A percentile compares a stretch with the other conserved stretches of the same genome.
phyloP scores from a whole-genome alignment of 78 protist species.

The Dictyostelium brefeldianum region DNA sequence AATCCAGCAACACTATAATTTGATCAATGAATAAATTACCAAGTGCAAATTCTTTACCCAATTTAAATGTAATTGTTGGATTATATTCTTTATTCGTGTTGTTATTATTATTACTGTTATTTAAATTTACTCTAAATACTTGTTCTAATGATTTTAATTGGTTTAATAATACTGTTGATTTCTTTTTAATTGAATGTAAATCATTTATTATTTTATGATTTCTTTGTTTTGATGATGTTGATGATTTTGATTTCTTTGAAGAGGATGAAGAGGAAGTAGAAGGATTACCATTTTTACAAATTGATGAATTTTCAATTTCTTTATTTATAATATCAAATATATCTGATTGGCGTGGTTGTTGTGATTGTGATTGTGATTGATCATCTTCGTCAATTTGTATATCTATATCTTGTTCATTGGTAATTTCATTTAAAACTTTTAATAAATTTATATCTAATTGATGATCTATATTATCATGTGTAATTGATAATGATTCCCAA shows the following conservation, averaged over 20 bases:
- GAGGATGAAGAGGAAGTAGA: too few species aligned
- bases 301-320: conserved; percentile 17
- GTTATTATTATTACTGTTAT: background rate
- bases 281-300: background rate
- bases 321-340: background rate
- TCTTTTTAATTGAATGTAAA: background rate
- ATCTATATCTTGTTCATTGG: background rate
- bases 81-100: conserved; percentile 1
- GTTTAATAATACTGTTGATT: background rate
- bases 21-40: conserved; percentile 49
- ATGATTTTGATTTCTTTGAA: background rate
- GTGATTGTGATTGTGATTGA: background rate
- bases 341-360: background rate
- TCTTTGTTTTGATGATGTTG: background rate
- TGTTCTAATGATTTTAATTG: background rate
- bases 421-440: background rate
- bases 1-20: conserved; percentile 24
- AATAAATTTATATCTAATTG: conserved; percentile 25
- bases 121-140: background rate
- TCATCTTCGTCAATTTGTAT: background rate
- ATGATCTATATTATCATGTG: conserved; percentile 54
- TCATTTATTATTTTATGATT: background rate
- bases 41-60: conserved; percentile 45
- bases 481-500: conserved; percentile 40
- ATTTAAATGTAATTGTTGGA: conserved; percentile 41